These are phyloP conservation scores for Trypanosoma lewisi DNA, from an alignment of 208 protist genomes.

Conservation along the genomic window DNA sequence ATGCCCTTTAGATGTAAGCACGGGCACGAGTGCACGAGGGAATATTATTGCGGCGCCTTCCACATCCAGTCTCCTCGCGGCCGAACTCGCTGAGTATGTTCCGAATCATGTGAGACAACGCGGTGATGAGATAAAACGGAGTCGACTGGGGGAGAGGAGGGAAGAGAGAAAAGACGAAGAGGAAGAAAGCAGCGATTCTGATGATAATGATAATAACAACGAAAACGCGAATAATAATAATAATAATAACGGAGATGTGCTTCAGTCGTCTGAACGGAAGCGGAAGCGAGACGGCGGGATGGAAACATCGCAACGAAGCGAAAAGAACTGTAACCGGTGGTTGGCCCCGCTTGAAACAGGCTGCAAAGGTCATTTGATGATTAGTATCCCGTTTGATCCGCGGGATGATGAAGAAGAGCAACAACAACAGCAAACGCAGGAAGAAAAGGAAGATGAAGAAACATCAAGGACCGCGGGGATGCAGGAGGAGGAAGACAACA, in stretches of 20 bases:
- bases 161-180: not conserved
- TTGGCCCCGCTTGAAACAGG: conserved; percentile 55
- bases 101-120: not conserved
- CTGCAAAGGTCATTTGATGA: conserved; percentile 68
- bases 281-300: not conserved
- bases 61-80: conserved; percentile 26
- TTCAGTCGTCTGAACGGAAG: conserved; percentile 2
- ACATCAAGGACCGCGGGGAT: not conserved
- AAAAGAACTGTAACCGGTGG: conserved; percentile 24
- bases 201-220: conserved; percentile 20
- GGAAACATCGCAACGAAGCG: not conserved
- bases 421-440: not conserved
- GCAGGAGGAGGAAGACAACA: no score
- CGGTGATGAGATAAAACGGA: not conserved
- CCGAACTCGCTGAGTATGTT: conserved; percentile 25
- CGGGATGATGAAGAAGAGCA: conserved; percentile 13
- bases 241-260: not conserved
- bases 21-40: not conserved
- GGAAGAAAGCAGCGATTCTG: not conserved
- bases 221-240: conserved; percentile 20
- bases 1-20: not conserved
- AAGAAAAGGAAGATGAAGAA: conserved; percentile 2
- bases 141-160: not conserved
- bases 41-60: not conserved
- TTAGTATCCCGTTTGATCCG: conserved; percentile 45